These are phyloP conservation scores for Coix lacrymajobi DNA, from an alignment of 176 grass and related monocot genomes.

Conservation along the genomic window DNA sequence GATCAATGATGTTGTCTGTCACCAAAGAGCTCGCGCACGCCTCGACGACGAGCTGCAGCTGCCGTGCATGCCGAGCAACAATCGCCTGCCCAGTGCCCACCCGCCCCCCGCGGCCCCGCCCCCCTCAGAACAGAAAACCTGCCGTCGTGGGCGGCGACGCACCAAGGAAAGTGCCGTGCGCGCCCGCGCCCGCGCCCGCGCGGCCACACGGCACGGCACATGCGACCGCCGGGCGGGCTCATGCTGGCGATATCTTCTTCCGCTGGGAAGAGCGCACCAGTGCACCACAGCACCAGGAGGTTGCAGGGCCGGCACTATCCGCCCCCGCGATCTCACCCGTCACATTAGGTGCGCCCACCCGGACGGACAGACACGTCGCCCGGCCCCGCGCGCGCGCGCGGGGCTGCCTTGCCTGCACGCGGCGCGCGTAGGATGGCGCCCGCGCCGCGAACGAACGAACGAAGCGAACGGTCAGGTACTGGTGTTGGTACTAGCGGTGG, in stretches of 20 bases:
- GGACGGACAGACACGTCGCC: neutral
- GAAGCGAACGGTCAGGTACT: neutral
- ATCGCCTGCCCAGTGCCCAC: neutral
- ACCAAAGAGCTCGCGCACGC: neutral
- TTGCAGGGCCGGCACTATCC: neutral
- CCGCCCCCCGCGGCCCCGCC: too few species aligned
- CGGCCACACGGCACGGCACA: neutral
- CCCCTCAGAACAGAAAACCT: neutral
- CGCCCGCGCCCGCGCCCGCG: neutral
- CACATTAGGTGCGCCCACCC: conserved; percentile 26
- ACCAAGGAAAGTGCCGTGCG: neutral
- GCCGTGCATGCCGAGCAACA: neutral
- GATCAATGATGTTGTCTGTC: neutral
- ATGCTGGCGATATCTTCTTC: neutral
- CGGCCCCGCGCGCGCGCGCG: neutral
- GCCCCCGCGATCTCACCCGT: neutral
- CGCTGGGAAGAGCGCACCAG: neutral
- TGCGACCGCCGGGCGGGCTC: neutral
- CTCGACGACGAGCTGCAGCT: neutral
- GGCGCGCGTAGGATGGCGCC: neutral
- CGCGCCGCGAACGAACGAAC: neutral
- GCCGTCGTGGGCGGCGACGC: neutral
- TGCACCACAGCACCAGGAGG: too few species aligned
- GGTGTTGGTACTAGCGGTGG: neutral
- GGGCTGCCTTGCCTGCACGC: too few species aligned